These are phyloP conservation scores for Zygosaccharomyces kombuchaensis DNA, from an alignment of 805 yeast genomes.

Conservation along the genomic window DNA sequence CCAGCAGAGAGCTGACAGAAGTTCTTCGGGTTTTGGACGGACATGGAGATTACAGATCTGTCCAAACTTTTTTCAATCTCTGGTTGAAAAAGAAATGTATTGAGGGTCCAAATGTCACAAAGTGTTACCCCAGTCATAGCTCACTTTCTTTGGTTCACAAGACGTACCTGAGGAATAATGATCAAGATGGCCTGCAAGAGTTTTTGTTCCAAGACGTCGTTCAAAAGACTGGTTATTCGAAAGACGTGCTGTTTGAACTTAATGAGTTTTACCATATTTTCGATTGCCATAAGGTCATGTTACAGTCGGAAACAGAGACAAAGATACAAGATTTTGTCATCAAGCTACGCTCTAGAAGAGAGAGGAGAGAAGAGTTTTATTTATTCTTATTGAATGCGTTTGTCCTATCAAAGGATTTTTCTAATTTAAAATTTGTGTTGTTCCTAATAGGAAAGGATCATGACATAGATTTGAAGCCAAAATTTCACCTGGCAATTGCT, in stretches of 20 bases:
- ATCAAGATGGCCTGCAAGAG: slow-evolving; percentile 9
- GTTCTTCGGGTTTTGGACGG: slow-evolving; percentile 19
- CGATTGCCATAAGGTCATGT: neutral
- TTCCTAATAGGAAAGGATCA: slow-evolving; percentile 14
- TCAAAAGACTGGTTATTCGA: slow-evolving; percentile 15
- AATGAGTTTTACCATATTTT: slow-evolving; percentile 19
- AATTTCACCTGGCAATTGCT: slow-evolving; percentile 18
- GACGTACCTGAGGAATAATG: slow-evolving; percentile 13
- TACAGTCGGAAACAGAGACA: slow-evolving; percentile 3
- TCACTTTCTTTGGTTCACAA: slow-evolving; percentile 24
- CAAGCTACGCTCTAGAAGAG: slow-evolving; percentile 1
- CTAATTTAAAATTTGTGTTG: slow-evolving; percentile 11
- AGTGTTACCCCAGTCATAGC: slow-evolving; percentile 11
- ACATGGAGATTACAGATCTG: slow-evolving; percentile 17
- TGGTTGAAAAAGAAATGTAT: slow-evolving; percentile 24
- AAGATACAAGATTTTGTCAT: slow-evolving; percentile 8
- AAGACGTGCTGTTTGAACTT: slow-evolving; percentile 14
- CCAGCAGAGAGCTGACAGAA: slow-evolving; percentile 16
- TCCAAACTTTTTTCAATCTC: slow-evolving; percentile 21
- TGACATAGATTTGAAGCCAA: slow-evolving; percentile 12
- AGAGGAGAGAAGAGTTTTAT: slow-evolving; percentile 15
- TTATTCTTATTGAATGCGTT: slow-evolving; percentile 15
- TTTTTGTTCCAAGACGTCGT: slow-evolving; percentile 18
- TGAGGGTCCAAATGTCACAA: neutral
- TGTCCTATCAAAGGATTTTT: slow-evolving; percentile 16